phyloP scores from a whole-genome alignment of 176 grass and related monocot species.

The Carex littledalei region DNA sequence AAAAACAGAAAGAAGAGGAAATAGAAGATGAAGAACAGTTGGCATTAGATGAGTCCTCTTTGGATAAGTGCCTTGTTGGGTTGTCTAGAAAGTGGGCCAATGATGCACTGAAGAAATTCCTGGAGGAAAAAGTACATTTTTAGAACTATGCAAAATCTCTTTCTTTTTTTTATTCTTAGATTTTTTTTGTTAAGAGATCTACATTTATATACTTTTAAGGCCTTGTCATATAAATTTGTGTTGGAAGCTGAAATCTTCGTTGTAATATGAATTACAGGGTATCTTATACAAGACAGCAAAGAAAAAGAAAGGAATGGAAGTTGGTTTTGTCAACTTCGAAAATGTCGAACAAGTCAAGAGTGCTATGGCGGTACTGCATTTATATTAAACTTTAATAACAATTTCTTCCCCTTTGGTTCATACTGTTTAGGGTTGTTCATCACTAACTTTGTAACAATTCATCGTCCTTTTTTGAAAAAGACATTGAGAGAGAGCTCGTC shows the following conservation, averaged over 20 bases:
- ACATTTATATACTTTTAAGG: too few relatives aligned
- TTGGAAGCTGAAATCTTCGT: not conserved
- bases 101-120: conserved; percentile 60
- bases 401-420: not conserved
- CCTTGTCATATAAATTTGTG: not conserved
- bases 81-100: conserved; percentile 52
- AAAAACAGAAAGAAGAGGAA: conserved; percentile 2
- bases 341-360: conserved; percentile 49
- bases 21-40: conserved; percentile 30
- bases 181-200: not conserved
- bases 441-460: not conserved
- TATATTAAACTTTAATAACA: not conserved
- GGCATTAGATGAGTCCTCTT: conserved; percentile 36
- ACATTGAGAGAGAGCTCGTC: conserved; percentile 47
- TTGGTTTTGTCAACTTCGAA: conserved; percentile 84
- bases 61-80: conserved; percentile 85
- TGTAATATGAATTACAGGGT: conserved; percentile 36
- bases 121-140: conserved; percentile 51
- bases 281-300: conserved; percentile 56
- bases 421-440: not conserved
- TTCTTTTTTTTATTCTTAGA: not conserved
- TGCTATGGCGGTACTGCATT: conserved; percentile 59
- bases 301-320: conserved; percentile 94
- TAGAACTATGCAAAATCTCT: not conserved
- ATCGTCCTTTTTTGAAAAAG: conserved; percentile 21